Base-by-base conservation (phyloP, 805 yeast species). In the Kuraishia molischiana region DNA sequence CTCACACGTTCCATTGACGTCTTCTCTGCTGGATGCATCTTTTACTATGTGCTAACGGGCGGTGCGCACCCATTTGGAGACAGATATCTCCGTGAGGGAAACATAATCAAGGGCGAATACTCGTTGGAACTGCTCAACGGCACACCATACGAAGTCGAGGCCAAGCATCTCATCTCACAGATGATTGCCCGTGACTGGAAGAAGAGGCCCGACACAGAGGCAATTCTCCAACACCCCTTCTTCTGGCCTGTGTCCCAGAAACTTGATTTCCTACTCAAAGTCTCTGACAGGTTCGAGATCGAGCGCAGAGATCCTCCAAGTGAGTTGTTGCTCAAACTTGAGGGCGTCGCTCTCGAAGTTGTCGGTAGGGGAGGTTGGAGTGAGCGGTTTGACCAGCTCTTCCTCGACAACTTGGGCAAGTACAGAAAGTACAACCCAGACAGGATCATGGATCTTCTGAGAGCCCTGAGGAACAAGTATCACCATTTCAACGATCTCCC, bases 51-150 rank as follows among this genome's bases (percentile, higher is more conserved):
- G 29, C 59, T 92, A 28, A 71, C 95, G 0, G 74, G 74, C 13
- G 97, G 98, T 0, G 53, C 58, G 6, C 99, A 92, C 64, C 98
- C 99, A 4, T 92, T 85, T 63, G 99, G 99, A n/a, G 92, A 84
- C 50, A 66, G 85, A 34, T 86, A 85, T 50, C 55, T 80, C 49
- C 69, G 98, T 38, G 97, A 92, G 51, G 92, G 84, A 10, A 89
- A 92, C 51, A 87, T 92, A 14, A 74, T 86, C 42, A 78, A 74
- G 46, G 83, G 81, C 14, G 67, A 70, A 14, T 79, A 64, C 53
- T 64, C 68, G 42, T 56, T 80, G 33, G 61, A 66, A 4, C 56
- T 62, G n/a, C 56, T 85, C 19, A 63, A 67, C 9, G 51, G 40
- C 19, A 66, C 39, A 47, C 64, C 61, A 5, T 79, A 74, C 41